Conservation (phyloP, 2,329 filamentous ascomycete genomes). For the Pezicula radicicola region DNA sequence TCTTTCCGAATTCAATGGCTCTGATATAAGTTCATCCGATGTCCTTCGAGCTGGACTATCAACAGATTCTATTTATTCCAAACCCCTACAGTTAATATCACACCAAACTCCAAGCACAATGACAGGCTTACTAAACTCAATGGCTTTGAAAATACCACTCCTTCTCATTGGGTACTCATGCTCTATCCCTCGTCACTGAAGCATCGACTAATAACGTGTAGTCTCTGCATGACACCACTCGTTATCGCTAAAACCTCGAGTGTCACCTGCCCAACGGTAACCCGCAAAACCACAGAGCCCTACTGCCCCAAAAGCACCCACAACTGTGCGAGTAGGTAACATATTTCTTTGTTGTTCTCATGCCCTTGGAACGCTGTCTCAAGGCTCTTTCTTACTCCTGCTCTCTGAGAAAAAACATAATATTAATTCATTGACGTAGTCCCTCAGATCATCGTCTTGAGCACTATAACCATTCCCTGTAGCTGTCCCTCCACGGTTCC, state of each 20-base stretch:
- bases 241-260: too few species aligned
- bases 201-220: too few species aligned
- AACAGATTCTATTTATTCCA: neutral
- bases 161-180: too few species aligned
- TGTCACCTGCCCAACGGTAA: neutral
- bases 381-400: constrained; percentile 11
- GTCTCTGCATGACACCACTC: too few species aligned
- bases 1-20: neutral
- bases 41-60: neutral
- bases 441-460: constrained; percentile 16
- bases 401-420: constrained; percentile 7
- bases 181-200: too few species aligned
- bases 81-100: too few species aligned
- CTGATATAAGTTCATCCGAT: neutral
- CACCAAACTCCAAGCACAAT: too few species aligned
- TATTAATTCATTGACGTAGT: neutral
- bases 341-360: too few species aligned
- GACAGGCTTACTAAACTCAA: too few species aligned
- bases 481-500: constrained; percentile 20
- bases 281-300: neutral
- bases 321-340: too few species aligned
- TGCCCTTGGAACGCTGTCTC: constrained; percentile 7
- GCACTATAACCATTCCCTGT: constrained; percentile 17
- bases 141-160: too few species aligned
- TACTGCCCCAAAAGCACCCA: neutral